Base-by-base conservation (phyloP, 768 basidiomycete genomes). In the Rhizopogon roseolus region DNA sequence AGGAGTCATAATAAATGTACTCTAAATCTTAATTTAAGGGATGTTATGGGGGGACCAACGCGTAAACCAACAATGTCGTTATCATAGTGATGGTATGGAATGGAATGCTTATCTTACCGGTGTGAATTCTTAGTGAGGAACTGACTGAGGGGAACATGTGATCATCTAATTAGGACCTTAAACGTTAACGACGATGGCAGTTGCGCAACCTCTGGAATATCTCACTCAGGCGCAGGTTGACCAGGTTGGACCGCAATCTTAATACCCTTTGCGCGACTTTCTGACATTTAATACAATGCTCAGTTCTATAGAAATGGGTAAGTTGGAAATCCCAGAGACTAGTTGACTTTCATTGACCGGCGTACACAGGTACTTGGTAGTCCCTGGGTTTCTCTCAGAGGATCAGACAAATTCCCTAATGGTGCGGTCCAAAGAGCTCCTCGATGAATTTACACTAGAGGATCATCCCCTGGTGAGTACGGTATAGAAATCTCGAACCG, bases 401-500 rank as follows among this genome's bases (percentile, higher is more conserved):
- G 74, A 77, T 9, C 83, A 89, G 39, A 80, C 86, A 0, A 62
- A 72, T 10, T 76, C 75, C 14, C 81, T 98, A 32, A 71, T 96
- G 9, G 64, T 61, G 14, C 84, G 88, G n/a, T 81, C 93, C 2
- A 85, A 84, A 57, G 69, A 85, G 57, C 77, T 98, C 14, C 74
- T 98, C 17, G 77, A 83, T n/a, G 81, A 88, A 19, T 96, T 98
- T 66, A 78, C 76, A 57, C 61, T 92, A 16, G 80, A 84, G 29
- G 78, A 81, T 36, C 96, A 98, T 67, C 95, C 97, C 2, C 68
- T 86, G 64, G 93, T 93, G 56, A 56, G 81, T 48, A n/a, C 27
- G 28, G 6, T 13, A 45, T 43, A 63, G 19, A 41, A 9, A 14
- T 42, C 27, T 25, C 14, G 19, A 32, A 34, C 48, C 28, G 32